A percentile compares a stretch with the other conserved stretches of the same genome.
Evolutionary conservation across 106 monocot genomes (phyloP).

Genomic region (Allium fistulosum): DNA sequence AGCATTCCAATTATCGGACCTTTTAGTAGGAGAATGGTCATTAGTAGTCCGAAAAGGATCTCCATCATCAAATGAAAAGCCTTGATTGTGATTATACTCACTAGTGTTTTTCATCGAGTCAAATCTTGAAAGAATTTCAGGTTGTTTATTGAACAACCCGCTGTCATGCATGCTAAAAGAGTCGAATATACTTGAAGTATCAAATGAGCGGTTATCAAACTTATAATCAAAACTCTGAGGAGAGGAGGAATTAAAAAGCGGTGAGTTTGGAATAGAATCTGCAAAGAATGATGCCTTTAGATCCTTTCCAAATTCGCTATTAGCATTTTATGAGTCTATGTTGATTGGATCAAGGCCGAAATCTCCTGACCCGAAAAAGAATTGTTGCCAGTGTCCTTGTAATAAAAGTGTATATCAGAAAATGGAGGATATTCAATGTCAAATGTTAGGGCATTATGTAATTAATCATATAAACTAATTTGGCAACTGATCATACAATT

Average conservation of each 20-base stretch:
- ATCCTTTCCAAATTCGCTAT: conserved; percentile 47
- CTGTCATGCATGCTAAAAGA: conserved; percentile 53
- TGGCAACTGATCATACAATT: too few relatives aligned
- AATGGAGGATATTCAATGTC: too few relatives aligned
- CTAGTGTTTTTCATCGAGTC: conserved; percentile 48
- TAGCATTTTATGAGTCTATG: conserved; percentile 47
- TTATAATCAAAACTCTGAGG: conserved; percentile 52
- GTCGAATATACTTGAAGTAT: conserved; percentile 55
- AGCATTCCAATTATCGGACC: conserved; percentile 40
- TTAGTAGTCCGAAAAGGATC: conserved; percentile 66
- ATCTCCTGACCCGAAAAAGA: conserved; percentile 48
- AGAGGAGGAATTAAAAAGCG: conserved; percentile 45
- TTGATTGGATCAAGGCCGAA: conserved; percentile 60
- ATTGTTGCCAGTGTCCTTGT: conserved; percentile 42
- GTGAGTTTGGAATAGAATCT: conserved; percentile 85
- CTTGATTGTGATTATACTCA: conserved; percentile 25
- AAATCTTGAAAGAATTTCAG: conserved; percentile 38
- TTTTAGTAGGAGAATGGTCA: conserved; percentile 18
- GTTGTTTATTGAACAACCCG: conserved; percentile 34
- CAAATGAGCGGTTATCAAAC: conserved; percentile 34
- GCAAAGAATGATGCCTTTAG: conserved; percentile 62
- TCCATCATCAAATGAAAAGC: conserved; percentile 65
- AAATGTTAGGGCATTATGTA: too few relatives aligned
- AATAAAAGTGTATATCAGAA: neutral
- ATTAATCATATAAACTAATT: too few relatives aligned